Conservation (phyloP, 2,329 filamentous ascomycete species). For the Boeremia lycopersici region DNA sequence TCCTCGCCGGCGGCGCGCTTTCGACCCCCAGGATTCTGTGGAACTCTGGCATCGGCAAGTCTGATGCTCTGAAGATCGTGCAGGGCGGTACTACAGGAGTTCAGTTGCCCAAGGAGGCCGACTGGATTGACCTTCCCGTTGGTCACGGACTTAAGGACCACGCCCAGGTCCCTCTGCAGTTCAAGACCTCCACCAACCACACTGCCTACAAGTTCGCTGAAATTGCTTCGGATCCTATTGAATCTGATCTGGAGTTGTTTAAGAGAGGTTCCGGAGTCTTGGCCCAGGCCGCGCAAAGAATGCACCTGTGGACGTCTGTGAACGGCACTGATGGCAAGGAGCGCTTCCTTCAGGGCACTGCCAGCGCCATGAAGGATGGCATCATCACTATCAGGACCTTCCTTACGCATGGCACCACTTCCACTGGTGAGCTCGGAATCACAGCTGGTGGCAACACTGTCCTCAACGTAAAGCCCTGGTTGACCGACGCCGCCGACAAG, state of each 20-base stretch:
- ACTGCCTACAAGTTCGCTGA: slow-evolving; percentile 51
- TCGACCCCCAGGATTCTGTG: slow-evolving; percentile 50
- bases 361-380: slow-evolving; percentile 38
- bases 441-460: slow-evolving; percentile 40
- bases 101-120: slow-evolving; percentile 21
- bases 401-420: slow-evolving; percentile 30
- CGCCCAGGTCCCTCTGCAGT: slow-evolving; percentile 20
- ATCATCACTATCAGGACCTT: slow-evolving; percentile 26
- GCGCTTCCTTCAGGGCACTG: slow-evolving; percentile 48
- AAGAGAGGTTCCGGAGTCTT: slow-evolving; percentile 12
- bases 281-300: slow-evolving; percentile 15
- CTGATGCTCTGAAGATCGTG: slow-evolving; percentile 30
- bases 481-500: slow-evolving; percentile 37
- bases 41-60: slow-evolving; percentile 34
- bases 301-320: slow-evolving; percentile 38
- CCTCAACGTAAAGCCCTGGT: slow-evolving; percentile 55
- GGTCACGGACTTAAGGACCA: slow-evolving; percentile 39
- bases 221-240: slow-evolving; percentile 4
- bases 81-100: slow-evolving; percentile 22
- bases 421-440: slow-evolving; percentile 26
- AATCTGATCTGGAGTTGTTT: slow-evolving; percentile 11
- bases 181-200: slow-evolving; percentile 22
- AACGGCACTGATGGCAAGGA: slow-evolving; percentile 43
- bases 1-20: slow-evolving; percentile 62
- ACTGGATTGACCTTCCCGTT: slow-evolving; percentile 36